Evolutionary conservation across 2,329 filamentous ascomycete genomes (phyloP).

Genomic region (Lizonia empirigonia): DNA sequence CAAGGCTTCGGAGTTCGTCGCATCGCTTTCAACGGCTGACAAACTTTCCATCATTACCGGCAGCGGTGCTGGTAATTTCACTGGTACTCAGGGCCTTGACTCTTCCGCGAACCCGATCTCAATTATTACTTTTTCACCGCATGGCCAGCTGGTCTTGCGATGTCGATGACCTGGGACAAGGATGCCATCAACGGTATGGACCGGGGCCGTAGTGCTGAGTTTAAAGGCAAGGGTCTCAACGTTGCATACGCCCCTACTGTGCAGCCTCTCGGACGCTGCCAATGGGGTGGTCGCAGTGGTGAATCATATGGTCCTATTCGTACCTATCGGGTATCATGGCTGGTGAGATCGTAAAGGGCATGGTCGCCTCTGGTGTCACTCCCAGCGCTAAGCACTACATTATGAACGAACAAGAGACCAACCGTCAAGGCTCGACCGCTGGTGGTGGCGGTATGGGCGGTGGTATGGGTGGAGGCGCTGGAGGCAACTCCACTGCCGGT

Average conservation of each 20-base stretch:
- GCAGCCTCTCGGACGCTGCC: conserved; percentile 32
- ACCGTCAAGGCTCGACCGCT: conserved; percentile 8
- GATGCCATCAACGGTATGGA: conserved; percentile 19
- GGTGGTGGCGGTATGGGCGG: conserved; percentile 6
- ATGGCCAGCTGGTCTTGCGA: conserved; percentile 31
- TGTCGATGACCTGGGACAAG: conserved; percentile 35
- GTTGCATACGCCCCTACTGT: conserved; percentile 32
- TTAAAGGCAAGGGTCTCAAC: conserved; percentile 32
- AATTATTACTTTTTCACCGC: conserved; percentile 31
- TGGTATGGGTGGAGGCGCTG: conserved; percentile 3
- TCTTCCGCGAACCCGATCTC: conserved; percentile 16
- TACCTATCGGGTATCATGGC: conserved; percentile 22
- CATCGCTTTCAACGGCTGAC: conserved; percentile 45
- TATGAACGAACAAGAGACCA: conserved; percentile 16
- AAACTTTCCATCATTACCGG: conserved; percentile 46
- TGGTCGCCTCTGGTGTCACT: conserved; percentile 42
- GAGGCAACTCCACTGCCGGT: conserved; percentile 1
- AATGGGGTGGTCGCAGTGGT: conserved; percentile 28
- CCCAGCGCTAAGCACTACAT: conserved; percentile 55
- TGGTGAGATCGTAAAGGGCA: conserved; percentile 16
- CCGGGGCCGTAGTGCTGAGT: conserved; percentile 22
- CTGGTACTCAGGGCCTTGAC: conserved; percentile 12
- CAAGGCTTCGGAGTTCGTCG: conserved; percentile 47
- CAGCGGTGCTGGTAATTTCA: conserved; percentile 15
- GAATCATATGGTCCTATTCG: conserved; percentile 30